phyloP scores from a whole-genome alignment of 257 asterid species.

The Gentiana straminea region DNA sequence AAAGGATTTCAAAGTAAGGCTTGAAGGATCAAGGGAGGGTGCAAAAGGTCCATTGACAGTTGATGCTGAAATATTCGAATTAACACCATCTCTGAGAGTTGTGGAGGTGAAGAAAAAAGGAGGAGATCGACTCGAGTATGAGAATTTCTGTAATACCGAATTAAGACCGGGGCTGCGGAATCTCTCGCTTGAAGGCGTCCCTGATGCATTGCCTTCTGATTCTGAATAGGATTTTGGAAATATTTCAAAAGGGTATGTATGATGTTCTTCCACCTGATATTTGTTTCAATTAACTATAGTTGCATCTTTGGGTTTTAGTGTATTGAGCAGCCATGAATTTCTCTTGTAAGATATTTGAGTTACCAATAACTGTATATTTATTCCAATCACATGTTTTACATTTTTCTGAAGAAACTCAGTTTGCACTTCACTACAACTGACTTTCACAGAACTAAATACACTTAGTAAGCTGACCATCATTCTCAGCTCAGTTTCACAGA shows the following conservation, averaged over 20 bases:
- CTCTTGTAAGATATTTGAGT: conserved; percentile 3
- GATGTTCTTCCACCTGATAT: conserved; percentile 6
- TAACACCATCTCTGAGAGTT: conserved; percentile 78
- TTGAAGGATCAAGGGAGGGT: conserved; percentile 79
- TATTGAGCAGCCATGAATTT: conserved; percentile 7
- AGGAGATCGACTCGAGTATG: conserved; percentile 63
- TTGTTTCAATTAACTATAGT: neutral
- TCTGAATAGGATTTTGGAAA: conserved; percentile 30
- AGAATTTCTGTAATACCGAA: conserved; percentile 63
- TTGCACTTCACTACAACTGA: no score
- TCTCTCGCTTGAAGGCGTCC: conserved; percentile 25
- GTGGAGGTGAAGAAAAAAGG: conserved; percentile 88
- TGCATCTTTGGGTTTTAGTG: conserved; percentile 15
- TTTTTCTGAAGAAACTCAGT: neutral
- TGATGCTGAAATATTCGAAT: conserved; percentile 87
- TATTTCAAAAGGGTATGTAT: conserved; percentile 24
- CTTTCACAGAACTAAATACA: no score
- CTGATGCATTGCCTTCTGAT: conserved; percentile 42
- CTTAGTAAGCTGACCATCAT: no score
- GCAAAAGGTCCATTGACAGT: conserved; percentile 87
- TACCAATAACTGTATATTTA: neutral
- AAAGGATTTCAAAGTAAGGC: conserved; percentile 75
- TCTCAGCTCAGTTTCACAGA: neutral
- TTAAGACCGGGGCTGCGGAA: conserved; percentile 63
- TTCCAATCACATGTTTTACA: neutral